Base-by-base conservation (phyloP, 2,329 filamentous ascomycete genomes). In the Neoarthrinium moseri region DNA sequence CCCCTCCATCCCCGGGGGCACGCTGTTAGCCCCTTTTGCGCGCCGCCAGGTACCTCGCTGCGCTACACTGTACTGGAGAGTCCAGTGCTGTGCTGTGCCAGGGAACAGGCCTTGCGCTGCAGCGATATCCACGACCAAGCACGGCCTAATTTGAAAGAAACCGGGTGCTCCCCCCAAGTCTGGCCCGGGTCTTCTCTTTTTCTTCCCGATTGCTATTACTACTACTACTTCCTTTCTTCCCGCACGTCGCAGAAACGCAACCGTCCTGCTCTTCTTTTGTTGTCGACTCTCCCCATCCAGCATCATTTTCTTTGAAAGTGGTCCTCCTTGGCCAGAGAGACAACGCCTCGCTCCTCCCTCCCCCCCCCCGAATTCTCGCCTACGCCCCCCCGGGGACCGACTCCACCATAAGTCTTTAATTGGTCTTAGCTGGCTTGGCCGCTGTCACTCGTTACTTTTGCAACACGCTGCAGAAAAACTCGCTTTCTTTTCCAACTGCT, bases 401-500 rank as follows among this genome's bases (percentile, higher is more conserved):
- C 41, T 40, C 41, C 41, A 43, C 39, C 18, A 13, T 15, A 17
- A 36, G 20, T 17, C 21, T 51, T 52, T 55, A 53, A 55, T 56
- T 54, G 51, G 52, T 54, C 50, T 53, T 54, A 56, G 54, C 54
- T 53, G 52, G 55, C 55, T 57, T 52, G 55, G 56, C 54, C 55
- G 52, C 32, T 39, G 54, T 54, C 55, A 45, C 55, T 57, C 55
- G 51, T 48, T 51, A 45, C 36, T 18, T 35, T n/a, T n/a, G n/a
- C 38, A 13, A 15, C 35, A 40, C 35, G 21, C 32, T 45, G 18
- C 23, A 38, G 33, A 26, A 43, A 32, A 32, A 37, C 21, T 26
- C 33, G 13, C 21, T 29, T 18, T 18, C 20, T 26, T 32, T 40
- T 46, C 36, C 20, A 24, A 24, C n/a, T n/a, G n/a, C n/a, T n/a